These are phyloP conservation scores for Termitomyces bulborhizus DNA, from an alignment of 768 basidiomycete species.

Conservation along the genomic window DNA sequence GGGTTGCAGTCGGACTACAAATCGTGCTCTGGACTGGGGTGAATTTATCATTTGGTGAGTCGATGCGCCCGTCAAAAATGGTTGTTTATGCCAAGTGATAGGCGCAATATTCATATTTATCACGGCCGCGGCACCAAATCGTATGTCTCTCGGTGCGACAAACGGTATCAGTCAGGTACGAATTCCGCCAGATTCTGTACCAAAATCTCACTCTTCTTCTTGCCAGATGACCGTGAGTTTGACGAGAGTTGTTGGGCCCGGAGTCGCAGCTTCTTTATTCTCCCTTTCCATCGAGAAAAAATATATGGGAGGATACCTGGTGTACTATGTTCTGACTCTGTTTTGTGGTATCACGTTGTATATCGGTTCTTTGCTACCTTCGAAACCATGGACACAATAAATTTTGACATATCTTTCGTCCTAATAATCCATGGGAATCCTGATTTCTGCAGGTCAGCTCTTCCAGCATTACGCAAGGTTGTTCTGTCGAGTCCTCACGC, in stretches of 20 bases:
- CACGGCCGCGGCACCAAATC: neutral
- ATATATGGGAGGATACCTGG: neutral
- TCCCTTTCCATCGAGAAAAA: neutral
- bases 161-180: neutral
- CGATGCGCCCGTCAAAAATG: neutral
- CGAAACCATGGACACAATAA: constrained; percentile 16
- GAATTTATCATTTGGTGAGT: neutral
- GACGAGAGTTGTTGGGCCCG: neutral
- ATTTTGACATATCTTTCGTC: neutral
- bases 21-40: neutral
- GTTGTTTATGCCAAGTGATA: neutral
- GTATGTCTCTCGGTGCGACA: neutral
- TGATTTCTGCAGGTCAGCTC: no score
- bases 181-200: neutral
- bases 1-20: neutral
- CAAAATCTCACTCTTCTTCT: neutral
- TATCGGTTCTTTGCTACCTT: constrained; percentile 25
- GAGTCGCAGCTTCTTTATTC: neutral
- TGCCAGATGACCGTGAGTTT: neutral
- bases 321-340: neutral
- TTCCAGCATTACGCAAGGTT: no score
- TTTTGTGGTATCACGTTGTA: constrained; percentile 16
- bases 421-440: no score
- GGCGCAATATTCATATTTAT: neutral
- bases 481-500: no score